Evolutionary conservation across 1,139 yeast genomes (phyloP).

Genomic region (Scheffersomyces segobiensis): DNA sequence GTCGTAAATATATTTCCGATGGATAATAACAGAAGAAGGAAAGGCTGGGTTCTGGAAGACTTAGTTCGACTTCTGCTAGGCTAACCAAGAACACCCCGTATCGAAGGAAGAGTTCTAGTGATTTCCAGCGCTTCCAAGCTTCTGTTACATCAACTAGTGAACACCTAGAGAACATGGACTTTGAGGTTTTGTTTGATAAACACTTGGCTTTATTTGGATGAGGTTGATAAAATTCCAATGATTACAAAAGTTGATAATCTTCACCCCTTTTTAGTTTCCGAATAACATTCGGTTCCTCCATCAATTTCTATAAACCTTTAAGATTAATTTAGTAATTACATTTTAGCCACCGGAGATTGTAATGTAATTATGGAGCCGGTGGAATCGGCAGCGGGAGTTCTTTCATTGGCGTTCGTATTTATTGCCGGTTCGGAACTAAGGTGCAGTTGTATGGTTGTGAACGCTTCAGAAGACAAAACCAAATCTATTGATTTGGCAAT

Average conservation of each 20-base stretch:
- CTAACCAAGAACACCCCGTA: too few species aligned
- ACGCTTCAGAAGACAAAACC: too few species aligned
- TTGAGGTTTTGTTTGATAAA: not conserved
- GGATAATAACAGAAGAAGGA: not conserved
- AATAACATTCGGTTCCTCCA: not conserved
- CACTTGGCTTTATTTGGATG: not conserved
- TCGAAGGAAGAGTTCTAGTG: too few species aligned
- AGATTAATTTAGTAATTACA: not conserved
- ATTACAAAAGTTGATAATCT: not conserved
- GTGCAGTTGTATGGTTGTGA: not conserved
- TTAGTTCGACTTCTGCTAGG: not conserved
- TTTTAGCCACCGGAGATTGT: not conserved
- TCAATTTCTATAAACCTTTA: not conserved
- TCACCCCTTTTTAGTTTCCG: not conserved
- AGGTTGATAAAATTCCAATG: not conserved
- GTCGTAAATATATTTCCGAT: not conserved
- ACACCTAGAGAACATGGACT: not conserved
- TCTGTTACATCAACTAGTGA: too few species aligned
- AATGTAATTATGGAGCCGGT: not conserved
- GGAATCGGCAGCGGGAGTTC: not conserved
- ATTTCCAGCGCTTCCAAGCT: too few species aligned
- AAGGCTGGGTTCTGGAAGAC: not conserved
- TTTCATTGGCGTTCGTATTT: not conserved
- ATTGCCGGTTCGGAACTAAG: not conserved
- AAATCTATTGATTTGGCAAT: too few species aligned